Evolutionary conservation across 2,329 filamentous ascomycete species (phyloP), one percentile per base, ranked within the genome.

Genomic region (Pseudogymnoascus sp.): DNA sequence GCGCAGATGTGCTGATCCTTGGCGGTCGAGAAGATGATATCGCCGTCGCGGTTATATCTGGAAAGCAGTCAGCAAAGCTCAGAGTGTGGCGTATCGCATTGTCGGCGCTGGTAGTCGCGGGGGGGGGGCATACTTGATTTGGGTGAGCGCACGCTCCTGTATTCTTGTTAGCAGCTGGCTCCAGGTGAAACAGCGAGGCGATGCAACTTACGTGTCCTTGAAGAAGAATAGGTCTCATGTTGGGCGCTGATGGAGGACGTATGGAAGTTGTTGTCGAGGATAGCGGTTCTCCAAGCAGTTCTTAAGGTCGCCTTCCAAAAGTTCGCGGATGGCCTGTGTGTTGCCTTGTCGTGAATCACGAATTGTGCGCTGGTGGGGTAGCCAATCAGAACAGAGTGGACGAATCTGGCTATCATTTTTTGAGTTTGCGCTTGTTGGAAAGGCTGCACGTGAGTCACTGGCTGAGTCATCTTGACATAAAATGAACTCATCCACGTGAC

Each of bases 1-100:
- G 87, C 93, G 83, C 93, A 96, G 73, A 97, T 91, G 75, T 96
- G 86, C 80, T 97, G 93, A 79, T 97, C 93, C 81, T 97, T 97
- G 71, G 91, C 86, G 66, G 92, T 90, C 68, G 93, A 96, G 83
- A 97, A 97, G 76, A 97, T 88, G 70, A 97, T 85, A 76, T 99
- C 95, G 79, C 95, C 95, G 80, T 99, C 95, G 78, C 87, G 86
- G 80, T 93, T 96, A 81, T 91, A 96, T 76, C 89, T 91, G 40
- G 34, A 56, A 37, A 14, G 59, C 5, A 37, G 63, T 72, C 64
- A 73, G 67, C 65, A 66, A 66, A 36, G 63, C 64, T 56, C 62
- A 64, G 62, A 61, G 53, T 42, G 64, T 40, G 46, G 28, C 28
- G 28, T 56, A 18, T 34, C 21, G 46, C 63, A 23, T 14, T 28